Evolutionary conservation across 768 basidiomycete genomes (phyloP).

Genomic region (Dioszegia aurantiaca): DNA sequence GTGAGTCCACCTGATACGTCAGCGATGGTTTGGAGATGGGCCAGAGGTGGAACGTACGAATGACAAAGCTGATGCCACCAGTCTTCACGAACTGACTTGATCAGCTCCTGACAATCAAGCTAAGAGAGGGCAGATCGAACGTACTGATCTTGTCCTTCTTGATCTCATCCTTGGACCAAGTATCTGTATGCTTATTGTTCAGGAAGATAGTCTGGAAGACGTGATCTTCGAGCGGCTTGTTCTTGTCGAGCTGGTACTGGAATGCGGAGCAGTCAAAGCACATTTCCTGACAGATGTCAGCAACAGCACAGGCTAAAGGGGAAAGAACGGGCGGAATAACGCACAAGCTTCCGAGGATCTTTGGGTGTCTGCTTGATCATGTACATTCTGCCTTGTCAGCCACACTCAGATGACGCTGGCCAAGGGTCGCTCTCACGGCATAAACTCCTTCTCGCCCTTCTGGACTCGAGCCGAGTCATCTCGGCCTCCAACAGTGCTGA

Average conservation of each 20-base stretch:
- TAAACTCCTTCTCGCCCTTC: conserved; percentile 50
- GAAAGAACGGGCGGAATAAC: conserved; percentile 1
- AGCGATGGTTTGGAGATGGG: not conserved
- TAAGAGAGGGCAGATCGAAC: conserved; percentile 12
- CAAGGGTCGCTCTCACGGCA: too few relatives aligned
- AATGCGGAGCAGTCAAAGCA: conserved; percentile 50
- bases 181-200: conserved; percentile 53
- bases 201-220: conserved; percentile 56
- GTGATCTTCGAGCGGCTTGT: conserved; percentile 51
- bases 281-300: conserved; percentile 48
- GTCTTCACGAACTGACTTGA: conserved; percentile 44
- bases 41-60: conserved; percentile 22
- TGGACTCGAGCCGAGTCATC: conserved; percentile 51
- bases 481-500: conserved; percentile 46
- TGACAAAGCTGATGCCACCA: conserved; percentile 55
- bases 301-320: not conserved
- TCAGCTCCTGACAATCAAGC: not conserved
- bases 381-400: conserved; percentile 50
- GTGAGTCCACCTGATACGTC: conserved; percentile 31
- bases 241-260: conserved; percentile 50
- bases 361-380: conserved; percentile 51
- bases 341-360: conserved; percentile 48
- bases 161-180: conserved; percentile 54
- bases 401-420: too few relatives aligned
- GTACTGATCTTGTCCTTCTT: conserved; percentile 53